These are phyloP conservation scores for Theobroma cacao DNA, from an alignment of 345 rosid genomes.

Conservation along the genomic window DNA sequence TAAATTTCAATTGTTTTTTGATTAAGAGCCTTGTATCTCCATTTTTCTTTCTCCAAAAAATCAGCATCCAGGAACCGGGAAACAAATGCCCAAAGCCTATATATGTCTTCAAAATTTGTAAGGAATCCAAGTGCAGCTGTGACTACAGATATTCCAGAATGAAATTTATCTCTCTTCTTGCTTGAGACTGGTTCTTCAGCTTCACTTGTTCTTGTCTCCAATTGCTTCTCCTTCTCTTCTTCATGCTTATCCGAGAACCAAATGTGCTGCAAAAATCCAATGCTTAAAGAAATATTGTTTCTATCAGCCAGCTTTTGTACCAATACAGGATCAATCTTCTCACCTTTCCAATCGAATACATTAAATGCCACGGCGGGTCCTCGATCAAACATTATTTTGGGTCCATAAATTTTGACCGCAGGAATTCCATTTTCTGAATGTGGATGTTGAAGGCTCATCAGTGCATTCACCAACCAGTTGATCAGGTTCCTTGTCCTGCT, in stretches of 20 bases:
- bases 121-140: constrained; percentile 61
- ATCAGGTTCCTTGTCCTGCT: constrained; percentile 54
- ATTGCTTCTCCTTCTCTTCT: constrained; percentile 27
- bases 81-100: constrained; percentile 75
- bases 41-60: constrained; percentile 86
- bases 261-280: constrained; percentile 46
- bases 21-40: constrained; percentile 78
- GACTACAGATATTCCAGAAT: constrained; percentile 43
- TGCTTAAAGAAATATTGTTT: constrained; percentile 50
- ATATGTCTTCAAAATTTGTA: constrained; percentile 75
- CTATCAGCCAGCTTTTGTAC: constrained; percentile 82
- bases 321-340: constrained; percentile 57
- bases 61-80: constrained; percentile 87
- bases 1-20: constrained; percentile 53
- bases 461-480: constrained; percentile 74
- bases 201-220: constrained; percentile 21
- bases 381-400: constrained; percentile 41
- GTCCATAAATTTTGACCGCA: constrained; percentile 67
- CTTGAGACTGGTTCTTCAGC: background rate
- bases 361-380: constrained; percentile 76
- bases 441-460: constrained; percentile 66
- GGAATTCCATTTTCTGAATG: constrained; percentile 34
- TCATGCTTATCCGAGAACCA: constrained; percentile 29
- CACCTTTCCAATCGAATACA: constrained; percentile 86
- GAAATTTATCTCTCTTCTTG: constrained; percentile 12